phyloP scores from a whole-genome alignment of 169 alveolate species.

The Eimeria maxima region DNA sequence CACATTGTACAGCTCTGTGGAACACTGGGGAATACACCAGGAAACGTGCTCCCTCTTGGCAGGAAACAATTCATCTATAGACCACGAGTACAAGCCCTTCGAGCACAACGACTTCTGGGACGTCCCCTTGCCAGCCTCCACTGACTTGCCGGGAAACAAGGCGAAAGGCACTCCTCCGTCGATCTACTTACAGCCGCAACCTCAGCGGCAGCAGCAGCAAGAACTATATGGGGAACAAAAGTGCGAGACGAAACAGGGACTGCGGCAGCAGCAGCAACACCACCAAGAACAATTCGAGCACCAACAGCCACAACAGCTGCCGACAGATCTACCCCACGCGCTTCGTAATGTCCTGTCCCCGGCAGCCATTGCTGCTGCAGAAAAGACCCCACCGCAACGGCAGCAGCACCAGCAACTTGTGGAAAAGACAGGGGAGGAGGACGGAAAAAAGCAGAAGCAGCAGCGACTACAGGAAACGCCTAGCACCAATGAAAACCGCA shows the following conservation, averaged over 20 bases:
- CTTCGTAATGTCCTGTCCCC: neutral
- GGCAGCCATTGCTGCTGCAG: neutral
- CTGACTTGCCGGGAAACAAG: neutral
- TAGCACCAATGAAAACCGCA: conserved; percentile 4
- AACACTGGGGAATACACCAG: neutral
- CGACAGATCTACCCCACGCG: neutral
- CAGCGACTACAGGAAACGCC: conserved; percentile 1
- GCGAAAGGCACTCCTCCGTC: neutral
- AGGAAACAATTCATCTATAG: neutral
- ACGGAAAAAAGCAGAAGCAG: neutral
- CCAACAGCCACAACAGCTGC: neutral
- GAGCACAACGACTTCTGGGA: neutral
- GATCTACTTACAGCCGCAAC: neutral
- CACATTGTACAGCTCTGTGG: neutral
- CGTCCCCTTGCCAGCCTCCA: neutral
- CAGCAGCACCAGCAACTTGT: conserved; percentile 6
- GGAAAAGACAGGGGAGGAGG: neutral
- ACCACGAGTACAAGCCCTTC: neutral
- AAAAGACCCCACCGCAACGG: neutral
- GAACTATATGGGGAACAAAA: neutral
- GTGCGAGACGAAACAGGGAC: neutral
- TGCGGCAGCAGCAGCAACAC: conserved; percentile 43
- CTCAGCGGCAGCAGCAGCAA: conserved; percentile 18
- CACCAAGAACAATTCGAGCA: neutral
- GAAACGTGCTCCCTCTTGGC: neutral